Evolutionary conservation across 2,329 filamentous ascomycete species (phyloP).

Genomic region (Xylaria polymorpha): DNA sequence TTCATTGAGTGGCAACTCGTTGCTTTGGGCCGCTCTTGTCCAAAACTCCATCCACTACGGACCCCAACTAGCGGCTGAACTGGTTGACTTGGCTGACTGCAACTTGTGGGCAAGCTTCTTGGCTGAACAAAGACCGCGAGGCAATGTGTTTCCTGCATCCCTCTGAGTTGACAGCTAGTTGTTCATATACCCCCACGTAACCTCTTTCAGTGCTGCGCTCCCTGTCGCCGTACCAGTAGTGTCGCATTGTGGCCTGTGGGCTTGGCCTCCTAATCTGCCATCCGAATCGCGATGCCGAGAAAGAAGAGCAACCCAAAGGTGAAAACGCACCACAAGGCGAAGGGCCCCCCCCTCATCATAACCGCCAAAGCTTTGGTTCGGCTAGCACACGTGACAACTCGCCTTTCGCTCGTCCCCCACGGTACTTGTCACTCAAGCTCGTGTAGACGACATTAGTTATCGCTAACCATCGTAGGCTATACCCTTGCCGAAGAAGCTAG

Average conservation of each 20-base stretch:
- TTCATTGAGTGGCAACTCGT: constrained; percentile 2
- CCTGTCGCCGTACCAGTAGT: background rate
- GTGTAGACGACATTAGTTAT: background rate
- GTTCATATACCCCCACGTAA: constrained; percentile 31
- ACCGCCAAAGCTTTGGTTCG: constrained; percentile 27
- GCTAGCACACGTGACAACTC: constrained; percentile 31
- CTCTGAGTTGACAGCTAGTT: constrained; percentile 13
- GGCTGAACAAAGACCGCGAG: constrained; percentile 3
- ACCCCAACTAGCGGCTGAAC: background rate
- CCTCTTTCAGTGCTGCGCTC: background rate
- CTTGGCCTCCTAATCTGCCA: background rate
- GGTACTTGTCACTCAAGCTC: constrained; percentile 37
- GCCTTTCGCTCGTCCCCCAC: constrained; percentile 38
- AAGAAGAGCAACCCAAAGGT: constrained; percentile 39
- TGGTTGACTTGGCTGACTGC: background rate
- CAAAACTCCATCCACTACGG: background rate
- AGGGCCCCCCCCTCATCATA: constrained; percentile 34
- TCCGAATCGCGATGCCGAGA: constrained; percentile 40
- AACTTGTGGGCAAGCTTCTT: background rate
- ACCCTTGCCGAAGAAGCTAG: constrained; percentile 62
- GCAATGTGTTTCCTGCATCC: constrained; percentile 29
- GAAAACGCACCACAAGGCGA: constrained; percentile 37
- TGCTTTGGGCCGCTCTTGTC: background rate
- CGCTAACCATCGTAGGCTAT: constrained; percentile 50
- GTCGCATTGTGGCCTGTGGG: background rate